Conservation (phyloP, 139 green algal species). For the Yamagishiella unicocca region DNA sequence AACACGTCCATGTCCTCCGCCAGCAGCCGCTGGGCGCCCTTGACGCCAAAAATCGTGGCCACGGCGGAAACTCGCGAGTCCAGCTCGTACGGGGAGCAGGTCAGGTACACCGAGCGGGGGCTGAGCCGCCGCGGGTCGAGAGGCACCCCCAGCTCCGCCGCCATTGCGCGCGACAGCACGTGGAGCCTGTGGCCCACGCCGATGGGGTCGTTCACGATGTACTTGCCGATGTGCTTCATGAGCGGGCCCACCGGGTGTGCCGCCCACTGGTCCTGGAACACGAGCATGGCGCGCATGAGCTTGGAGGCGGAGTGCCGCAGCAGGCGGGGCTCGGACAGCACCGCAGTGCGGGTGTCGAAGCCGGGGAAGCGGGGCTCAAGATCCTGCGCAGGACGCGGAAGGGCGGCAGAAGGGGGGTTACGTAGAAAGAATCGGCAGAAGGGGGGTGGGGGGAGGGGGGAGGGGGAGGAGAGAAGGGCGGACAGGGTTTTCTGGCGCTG, state of each 20-base stretch:
- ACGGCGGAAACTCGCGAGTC: conserved; percentile 9
- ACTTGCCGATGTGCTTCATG: conserved; percentile 6
- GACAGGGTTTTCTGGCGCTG: neutral
- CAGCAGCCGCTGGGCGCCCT: conserved; percentile 13
- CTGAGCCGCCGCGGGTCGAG: neutral
- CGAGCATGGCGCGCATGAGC: conserved; percentile 18
- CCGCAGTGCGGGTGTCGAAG: neutral
- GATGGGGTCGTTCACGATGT: conserved; percentile 1
- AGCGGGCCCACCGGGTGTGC: conserved; percentile 9
- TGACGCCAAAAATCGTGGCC: conserved; percentile 25
- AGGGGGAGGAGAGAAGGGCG: neutral
- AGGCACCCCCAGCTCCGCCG: neutral
- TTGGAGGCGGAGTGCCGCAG: conserved; percentile 30
- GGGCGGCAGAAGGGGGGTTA: too few relatives aligned
- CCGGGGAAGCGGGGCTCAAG: conserved; percentile 43
- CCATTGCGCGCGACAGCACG: neutral
- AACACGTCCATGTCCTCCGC: conserved; percentile 7
- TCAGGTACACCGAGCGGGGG: neutral
- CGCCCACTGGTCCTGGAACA: conserved; percentile 35
- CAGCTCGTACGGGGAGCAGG: neutral
- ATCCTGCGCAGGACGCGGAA: neutral
- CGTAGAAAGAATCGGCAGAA: too few relatives aligned
- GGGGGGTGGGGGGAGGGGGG: neutral
- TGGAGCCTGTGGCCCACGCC: conserved; percentile 1
- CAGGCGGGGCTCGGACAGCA: conserved; percentile 34